These are phyloP conservation scores for Colletotrichum scovillei DNA, from an alignment of 2,329 filamentous ascomycete species.

Conservation along the genomic window DNA sequence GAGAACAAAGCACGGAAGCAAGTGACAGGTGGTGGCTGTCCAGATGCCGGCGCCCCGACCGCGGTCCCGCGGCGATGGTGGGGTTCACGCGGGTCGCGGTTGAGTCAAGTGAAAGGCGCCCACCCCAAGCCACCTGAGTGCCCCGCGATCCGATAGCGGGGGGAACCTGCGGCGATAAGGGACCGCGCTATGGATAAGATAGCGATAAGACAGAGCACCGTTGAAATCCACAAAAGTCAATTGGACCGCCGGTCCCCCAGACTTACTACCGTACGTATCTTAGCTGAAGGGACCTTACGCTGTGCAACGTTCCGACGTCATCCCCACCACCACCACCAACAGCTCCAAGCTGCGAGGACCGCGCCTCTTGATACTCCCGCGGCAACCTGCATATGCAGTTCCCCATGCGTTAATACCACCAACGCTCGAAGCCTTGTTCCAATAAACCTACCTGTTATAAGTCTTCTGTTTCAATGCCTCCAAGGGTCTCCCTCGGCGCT, in stretches of 20 bases:
- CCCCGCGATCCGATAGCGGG: constrained; percentile 27
- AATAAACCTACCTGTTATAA: too few species aligned
- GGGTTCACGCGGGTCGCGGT: constrained; percentile 16
- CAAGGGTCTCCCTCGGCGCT: constrained; percentile 54
- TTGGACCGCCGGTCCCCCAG: not conserved
- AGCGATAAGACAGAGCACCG: constrained; percentile 1
- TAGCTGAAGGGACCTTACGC: not conserved
- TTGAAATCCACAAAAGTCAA: constrained; percentile 8
- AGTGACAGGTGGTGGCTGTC: not conserved
- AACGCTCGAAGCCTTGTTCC: not conserved
- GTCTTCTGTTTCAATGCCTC: constrained; percentile 40
- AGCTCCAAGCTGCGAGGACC: not conserved
- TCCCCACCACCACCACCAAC: not conserved
- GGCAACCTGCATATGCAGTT: not conserved
- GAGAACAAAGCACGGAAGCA: not conserved
- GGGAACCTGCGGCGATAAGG: not conserved
- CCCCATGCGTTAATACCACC: not conserved
- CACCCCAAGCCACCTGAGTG: not conserved
- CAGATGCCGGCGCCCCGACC: constrained; percentile 6
- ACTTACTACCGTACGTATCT: not conserved
- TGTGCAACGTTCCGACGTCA: constrained; percentile 23
- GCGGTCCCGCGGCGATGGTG: constrained; percentile 8
- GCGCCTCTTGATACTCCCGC: not conserved
- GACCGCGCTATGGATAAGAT: not conserved
- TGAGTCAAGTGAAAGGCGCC: not conserved